Base-by-base conservation (phyloP, 163 green algal species). In the Coccomyxa subellipsoidea region DNA sequence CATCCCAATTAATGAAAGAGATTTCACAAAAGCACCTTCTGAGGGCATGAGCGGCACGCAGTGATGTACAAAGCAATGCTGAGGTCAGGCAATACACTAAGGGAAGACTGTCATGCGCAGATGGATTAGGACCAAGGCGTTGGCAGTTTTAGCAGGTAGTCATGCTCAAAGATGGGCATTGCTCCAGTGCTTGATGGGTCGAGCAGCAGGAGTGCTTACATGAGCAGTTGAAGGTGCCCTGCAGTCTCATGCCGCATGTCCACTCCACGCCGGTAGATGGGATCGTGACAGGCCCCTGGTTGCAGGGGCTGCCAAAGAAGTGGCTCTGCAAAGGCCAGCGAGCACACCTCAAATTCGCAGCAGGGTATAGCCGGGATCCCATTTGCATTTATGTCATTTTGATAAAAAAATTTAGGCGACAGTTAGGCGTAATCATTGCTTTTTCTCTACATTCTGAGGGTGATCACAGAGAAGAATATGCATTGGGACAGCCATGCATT, bases 291-390 rank as follows among this genome's bases (percentile, higher is more conserved):
- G 66, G 2, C 2, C 29, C n/a, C 66, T 73, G 27, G 29, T 73
- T 32, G 66, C 66, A 73, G 66, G 66, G 66, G 66, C 66, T 73
- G 66, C 66, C n/a, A 23, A 73, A 73, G 66, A 73, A 73, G 18
- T 34, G 66, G 66, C 66, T 73, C 66, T 73, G 66, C 66, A 73
- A 34, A n/a, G n/a, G n/a, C n/a, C n/a, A n/a, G n/a, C n/a, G n/a
- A n/a, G n/a, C n/a, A n/a, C n/a, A n/a, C n/a, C n/a, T n/a, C n/a
- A n/a, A n/a, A n/a, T 66, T 12, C 12, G 47, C 18, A 12, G 47
- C 47, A 66, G 47, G 18, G 47, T 18, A 66, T 66, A 18, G 47
- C 47, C 12, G 47, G 12, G 12, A 66, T 12, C 12, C 47, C 47
- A 66, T 29, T 66, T 66, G 47, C 12, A 66, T 29, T 18, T 66